Conservation (phyloP, 345 rosid genomes). For the Rhizophora mangle region DNA sequence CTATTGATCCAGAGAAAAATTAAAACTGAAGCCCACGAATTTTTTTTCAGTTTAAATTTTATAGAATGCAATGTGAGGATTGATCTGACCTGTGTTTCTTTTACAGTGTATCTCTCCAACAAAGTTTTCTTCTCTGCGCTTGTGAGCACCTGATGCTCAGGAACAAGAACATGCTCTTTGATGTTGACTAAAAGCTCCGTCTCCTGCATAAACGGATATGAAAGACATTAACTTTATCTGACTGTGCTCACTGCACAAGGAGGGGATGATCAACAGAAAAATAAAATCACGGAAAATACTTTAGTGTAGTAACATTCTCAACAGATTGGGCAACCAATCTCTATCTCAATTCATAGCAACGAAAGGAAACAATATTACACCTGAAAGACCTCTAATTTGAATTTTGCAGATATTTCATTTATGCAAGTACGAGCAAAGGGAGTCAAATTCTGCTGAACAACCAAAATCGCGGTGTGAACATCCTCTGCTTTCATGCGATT, state of each 20-base stretch:
- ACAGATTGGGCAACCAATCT: too few species aligned
- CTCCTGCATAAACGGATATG: conserved; percentile 41
- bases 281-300: neutral
- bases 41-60: too few species aligned
- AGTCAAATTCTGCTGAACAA: conserved; percentile 75
- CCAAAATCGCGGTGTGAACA: conserved; percentile 72
- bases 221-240: neutral
- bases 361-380: conserved; percentile 24
- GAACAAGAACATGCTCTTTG: conserved; percentile 75
- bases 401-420: conserved; percentile 59
- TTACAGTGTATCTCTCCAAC: conserved; percentile 70
- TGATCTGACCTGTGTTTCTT: conserved; percentile 62
- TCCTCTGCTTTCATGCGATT: conserved; percentile 82
- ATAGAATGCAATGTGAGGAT: neutral
- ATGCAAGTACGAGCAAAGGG: conserved; percentile 82
- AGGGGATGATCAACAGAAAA: neutral
- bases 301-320: neutral
- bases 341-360: neutral
- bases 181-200: conserved; percentile 69
- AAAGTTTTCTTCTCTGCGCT: conserved; percentile 75
- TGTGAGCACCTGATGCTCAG: conserved; percentile 72
- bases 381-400: conserved; percentile 87
- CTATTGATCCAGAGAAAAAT: too few species aligned
- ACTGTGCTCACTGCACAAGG: neutral
- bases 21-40: too few species aligned